Conservation (phyloP, 352 stramenopile genomes). For the Phytophthora nicotianae region DNA sequence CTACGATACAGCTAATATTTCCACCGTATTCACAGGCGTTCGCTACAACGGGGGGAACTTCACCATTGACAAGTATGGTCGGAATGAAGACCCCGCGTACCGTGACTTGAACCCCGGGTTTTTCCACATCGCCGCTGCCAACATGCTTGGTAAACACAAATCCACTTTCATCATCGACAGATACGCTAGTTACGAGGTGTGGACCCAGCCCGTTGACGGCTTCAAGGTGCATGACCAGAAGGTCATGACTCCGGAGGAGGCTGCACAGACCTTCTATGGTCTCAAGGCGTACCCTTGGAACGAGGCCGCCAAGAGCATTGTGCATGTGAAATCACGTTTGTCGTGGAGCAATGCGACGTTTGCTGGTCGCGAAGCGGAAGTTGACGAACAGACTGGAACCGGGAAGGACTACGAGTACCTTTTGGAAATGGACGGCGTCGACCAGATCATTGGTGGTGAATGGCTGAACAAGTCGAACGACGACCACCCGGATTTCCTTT, state of each 20-base stretch:
- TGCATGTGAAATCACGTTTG: too few relatives aligned
- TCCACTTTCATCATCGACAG: too few relatives aligned
- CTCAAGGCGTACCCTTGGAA: background rate
- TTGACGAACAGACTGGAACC: too few relatives aligned
- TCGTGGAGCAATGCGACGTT: too few relatives aligned
- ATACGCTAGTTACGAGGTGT: constrained; percentile 23
- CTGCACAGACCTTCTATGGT: constrained; percentile 5
- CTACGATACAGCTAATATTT: constrained; percentile 27
- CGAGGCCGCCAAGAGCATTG: too few relatives aligned
- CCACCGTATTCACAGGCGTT: constrained; percentile 31
- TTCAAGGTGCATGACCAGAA: constrained; percentile 37
- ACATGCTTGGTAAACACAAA: too few relatives aligned
- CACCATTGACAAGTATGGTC: background rate
- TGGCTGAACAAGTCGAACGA: background rate
- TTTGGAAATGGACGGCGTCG: too few relatives aligned
- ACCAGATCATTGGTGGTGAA: too few relatives aligned
- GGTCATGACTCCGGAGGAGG: constrained; percentile 27
- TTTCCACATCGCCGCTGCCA: background rate
- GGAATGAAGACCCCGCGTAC: constrained; percentile 1
- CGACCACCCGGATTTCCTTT: background rate
- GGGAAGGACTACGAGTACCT: too few relatives aligned
- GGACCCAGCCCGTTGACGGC: constrained; percentile 30
- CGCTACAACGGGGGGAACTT: constrained; percentile 25
- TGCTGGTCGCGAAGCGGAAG: too few relatives aligned
- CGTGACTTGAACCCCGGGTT: constrained; percentile 39